Percentiles rank a stretch among this genome's conserved stretches.
These are phyloP conservation scores for Acacia confusa DNA, from an alignment of 306 rosid species.

Conservation along the genomic window DNA sequence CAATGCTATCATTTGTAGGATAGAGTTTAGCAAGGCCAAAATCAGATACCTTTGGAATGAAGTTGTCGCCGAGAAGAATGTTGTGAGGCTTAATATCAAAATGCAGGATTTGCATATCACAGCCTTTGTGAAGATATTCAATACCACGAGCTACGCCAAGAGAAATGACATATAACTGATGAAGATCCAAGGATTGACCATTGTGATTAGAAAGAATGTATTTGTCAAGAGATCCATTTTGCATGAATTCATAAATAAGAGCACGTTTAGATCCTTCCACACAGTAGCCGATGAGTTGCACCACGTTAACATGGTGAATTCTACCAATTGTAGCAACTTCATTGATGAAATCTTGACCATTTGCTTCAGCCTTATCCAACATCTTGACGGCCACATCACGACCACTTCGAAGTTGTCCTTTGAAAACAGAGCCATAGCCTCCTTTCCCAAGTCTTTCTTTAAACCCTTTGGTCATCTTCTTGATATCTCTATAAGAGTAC, in stretches of 20 bases:
- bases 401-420: slow-evolving; percentile 27
- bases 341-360: slow-evolving; percentile 31
- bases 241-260: too few species aligned
- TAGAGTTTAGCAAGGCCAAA: slow-evolving; percentile 39
- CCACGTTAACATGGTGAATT: slow-evolving; percentile 28
- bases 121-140: neutral
- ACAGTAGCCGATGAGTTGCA: neutral
- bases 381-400: slow-evolving; percentile 29
- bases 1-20: slow-evolving; percentile 1
- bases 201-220: too few species aligned
- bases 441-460: slow-evolving; percentile 13
- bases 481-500: slow-evolving; percentile 27
- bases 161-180: neutral
- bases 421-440: slow-evolving; percentile 31
- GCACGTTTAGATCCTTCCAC: too few species aligned
- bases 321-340: slow-evolving; percentile 33
- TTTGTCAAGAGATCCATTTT: too few species aligned
- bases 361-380: slow-evolving; percentile 7
- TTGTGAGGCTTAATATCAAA: slow-evolving; percentile 29
- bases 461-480: slow-evolving; percentile 15
- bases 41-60: slow-evolving; percentile 32
- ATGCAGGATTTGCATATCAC: neutral
- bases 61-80: slow-evolving; percentile 9
- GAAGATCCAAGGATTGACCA: too few species aligned
- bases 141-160: slow-evolving; percentile 24